Evolutionary conservation across 108 stramenopile species (phyloP), one percentile per base, ranked within the genome.

Genomic region (Cyclotella sp.): DNA sequence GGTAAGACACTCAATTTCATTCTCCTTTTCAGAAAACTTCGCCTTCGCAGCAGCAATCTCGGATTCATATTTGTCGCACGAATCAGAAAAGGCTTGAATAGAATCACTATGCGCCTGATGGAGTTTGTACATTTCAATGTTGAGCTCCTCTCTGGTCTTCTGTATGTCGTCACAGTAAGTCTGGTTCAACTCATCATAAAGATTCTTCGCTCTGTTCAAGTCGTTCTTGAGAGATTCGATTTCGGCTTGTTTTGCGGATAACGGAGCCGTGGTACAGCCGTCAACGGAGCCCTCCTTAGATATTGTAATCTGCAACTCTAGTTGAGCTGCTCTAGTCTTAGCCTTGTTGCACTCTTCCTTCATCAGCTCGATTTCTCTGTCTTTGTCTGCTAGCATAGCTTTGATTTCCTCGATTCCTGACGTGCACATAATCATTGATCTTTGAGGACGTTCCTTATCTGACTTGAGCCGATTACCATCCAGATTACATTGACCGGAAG

Each of bases 71-170:
- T 52, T 41, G 13, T 30, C 29, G 49, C 28, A 15, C 30, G 46
- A n/a, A 12, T 52, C 49, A 53, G 29, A 28, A 39, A 45, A 53
- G 3, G 67, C 67, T 41, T 68, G 29, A 43, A 68, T 68, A 7
- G 67, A 68, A 68, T 68, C 67, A 52, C 19, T 39, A 14, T 68
- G 67, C 14, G 67, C 67, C 21, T 64, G 21, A 21, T 45, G 63
- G 3, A 64, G 63, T 22, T 43, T 24, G 6, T 0, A 7, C 63
- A 64, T 64, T 14, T 64, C 63, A 1, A 16, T 26, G 8, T 24
- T 64, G 42, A 64, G 63, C 63, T 64, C 63, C 43, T 64, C 63
- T 46, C 63, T 43, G 8, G 63, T 64, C 21, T 21, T 30, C 43
- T 64, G 3, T n/a, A 64, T 64, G 24, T 64, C 63, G 9, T 64